Evolutionary conservation across 345 rosid genomes (phyloP).

Genomic region (Murraya koenigii): DNA sequence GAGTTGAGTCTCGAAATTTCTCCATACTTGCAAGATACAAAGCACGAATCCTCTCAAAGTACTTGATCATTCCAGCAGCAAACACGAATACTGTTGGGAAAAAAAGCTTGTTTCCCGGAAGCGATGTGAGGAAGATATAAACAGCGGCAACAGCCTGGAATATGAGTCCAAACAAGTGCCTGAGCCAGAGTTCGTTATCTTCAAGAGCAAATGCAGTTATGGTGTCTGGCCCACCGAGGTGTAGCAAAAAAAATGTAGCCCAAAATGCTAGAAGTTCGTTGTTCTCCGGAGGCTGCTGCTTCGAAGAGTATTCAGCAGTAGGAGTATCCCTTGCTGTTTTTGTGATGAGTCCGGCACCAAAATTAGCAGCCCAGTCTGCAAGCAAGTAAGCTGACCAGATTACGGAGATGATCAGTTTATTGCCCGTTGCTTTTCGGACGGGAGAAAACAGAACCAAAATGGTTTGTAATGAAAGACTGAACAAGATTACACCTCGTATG

Average conservation of each 20-base stretch:
- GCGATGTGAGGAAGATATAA: constrained; percentile 42
- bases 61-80: constrained; percentile 41
- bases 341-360: constrained; percentile 27
- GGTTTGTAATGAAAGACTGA: too few relatives aligned
- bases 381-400: constrained; percentile 61
- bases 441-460: constrained; percentile 52
- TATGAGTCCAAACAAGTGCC: constrained; percentile 49
- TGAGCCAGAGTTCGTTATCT: constrained; percentile 63
- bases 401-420: constrained; percentile 26
- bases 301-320: not conserved
- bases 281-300: too few relatives aligned
- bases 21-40: not conserved
- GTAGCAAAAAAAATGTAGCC: too few relatives aligned
- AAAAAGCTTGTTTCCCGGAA: constrained; percentile 18
- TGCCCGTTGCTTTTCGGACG: constrained; percentile 40
- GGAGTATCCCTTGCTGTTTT: constrained; percentile 15
- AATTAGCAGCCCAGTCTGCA: constrained; percentile 55
- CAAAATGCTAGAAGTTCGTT: too few relatives aligned
- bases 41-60: constrained; percentile 47
- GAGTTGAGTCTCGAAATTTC: too few relatives aligned
- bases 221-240: too few relatives aligned
- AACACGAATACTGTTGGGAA: constrained; percentile 40
- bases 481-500: constrained; percentile 31
- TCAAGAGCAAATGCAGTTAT: too few relatives aligned
- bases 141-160: constrained; percentile 42